Percentiles rank a stretch among this genome's conserved stretches.
Evolutionary conservation across 331 rosid species (phyloP).

Genomic region (Ulmus americana): DNA sequence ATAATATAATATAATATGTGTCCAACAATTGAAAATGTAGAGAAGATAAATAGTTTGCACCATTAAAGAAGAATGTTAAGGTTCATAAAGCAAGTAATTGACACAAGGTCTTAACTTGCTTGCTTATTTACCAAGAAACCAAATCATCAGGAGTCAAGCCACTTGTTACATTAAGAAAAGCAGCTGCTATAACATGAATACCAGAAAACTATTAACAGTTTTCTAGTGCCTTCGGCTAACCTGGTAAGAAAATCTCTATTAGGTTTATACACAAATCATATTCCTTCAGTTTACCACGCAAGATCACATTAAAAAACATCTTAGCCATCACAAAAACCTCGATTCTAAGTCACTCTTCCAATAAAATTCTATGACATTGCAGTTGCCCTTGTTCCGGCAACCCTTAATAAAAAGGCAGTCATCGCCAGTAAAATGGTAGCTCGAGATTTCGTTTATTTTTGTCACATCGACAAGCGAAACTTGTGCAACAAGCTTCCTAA

Average conservation of each 20-base stretch:
- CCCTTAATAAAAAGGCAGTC: conserved; percentile 15
- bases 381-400: conserved; percentile 23
- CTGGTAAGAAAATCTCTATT: conserved; percentile 8
- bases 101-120: not conserved
- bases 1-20: not conserved
- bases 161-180: too few relatives aligned
- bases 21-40: not conserved
- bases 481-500: conserved; percentile 10
- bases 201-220: not conserved
- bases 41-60: not conserved
- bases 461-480: conserved; percentile 27
- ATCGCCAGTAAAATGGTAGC: conserved; percentile 17
- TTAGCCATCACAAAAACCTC: conserved; percentile 22
- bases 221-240: conserved; percentile 9
- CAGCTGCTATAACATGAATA: too few relatives aligned
- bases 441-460: conserved; percentile 22
- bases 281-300: conserved; percentile 16
- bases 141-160: not conserved
- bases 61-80: not conserved
- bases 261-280: conserved; percentile 28
- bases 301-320: conserved; percentile 13
- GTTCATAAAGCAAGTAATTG: not conserved
- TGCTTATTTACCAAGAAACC: not conserved
- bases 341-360: conserved; percentile 20
- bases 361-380: conserved; percentile 14